Evolutionary conservation across 768 basidiomycete species (phyloP).

Genomic region (Mycena vitilis): DNA sequence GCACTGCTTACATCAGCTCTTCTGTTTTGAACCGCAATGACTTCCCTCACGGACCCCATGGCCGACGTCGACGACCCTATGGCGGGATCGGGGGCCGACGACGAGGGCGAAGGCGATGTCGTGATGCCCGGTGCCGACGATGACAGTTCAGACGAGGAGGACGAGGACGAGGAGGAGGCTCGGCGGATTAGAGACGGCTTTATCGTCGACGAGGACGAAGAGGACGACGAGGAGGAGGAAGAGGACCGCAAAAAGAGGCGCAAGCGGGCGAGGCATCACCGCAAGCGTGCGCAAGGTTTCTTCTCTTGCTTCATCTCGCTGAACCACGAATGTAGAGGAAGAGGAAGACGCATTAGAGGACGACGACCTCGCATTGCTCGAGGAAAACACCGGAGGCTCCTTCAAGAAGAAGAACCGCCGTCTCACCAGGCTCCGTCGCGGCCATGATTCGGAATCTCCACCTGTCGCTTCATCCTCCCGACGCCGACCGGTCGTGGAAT

Average conservation of each 20-base stretch:
- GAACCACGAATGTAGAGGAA: constrained; percentile 47
- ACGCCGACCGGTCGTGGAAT: constrained; percentile 70
- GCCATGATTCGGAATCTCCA: constrained; percentile 77
- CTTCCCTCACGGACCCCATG: constrained; percentile 56
- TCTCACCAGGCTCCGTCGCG: constrained; percentile 77
- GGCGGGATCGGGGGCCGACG: constrained; percentile 64
- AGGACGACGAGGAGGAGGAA: constrained; percentile 82
- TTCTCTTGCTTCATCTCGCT: constrained; percentile 8
- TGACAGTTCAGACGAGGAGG: constrained; percentile 85
- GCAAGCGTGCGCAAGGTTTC: constrained; percentile 53
- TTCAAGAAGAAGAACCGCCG: constrained; percentile 74
- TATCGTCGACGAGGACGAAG: constrained; percentile 92
- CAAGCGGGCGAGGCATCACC: constrained; percentile 78
- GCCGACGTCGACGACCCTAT: constrained; percentile 69
- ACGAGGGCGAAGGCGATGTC: constrained; percentile 68
- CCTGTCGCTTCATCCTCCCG: constrained; percentile 71
- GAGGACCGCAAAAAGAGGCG: constrained; percentile 68
- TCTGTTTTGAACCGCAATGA: constrained; percentile 57
- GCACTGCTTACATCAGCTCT: not conserved
- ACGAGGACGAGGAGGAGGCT: constrained; percentile 92
- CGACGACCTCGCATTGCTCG: constrained; percentile 90
- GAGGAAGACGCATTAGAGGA: constrained; percentile 86
- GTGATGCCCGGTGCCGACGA: constrained; percentile 70
- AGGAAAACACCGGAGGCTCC: constrained; percentile 88
- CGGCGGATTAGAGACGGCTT: constrained; percentile 86